Base-by-base conservation (phyloP, 108 stramenopile species). In the Skeletonema menzelii region DNA sequence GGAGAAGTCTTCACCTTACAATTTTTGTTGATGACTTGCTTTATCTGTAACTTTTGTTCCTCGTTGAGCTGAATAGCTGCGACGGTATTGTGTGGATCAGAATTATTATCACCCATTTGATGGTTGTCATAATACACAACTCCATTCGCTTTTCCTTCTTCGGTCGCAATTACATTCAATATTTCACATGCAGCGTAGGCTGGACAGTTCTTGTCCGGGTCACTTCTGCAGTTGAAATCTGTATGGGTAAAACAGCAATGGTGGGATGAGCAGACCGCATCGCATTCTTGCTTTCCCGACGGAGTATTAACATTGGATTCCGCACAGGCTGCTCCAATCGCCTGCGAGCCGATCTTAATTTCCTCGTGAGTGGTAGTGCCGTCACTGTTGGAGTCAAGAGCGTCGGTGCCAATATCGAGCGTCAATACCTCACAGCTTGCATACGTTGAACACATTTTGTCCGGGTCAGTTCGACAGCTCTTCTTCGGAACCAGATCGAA, bases 391-490 rank as follows among this genome's bases (percentile, higher is more conserved):
- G 19, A 8, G 22, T 53, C 49, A 2, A 53, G 4, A 22, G 8
- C 1, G n/a, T 22, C 22, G 22, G 19, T n/a, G 49, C 2, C 49
- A 7, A 53, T 22, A 53, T 53, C 49, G 8, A 53, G 49, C 11
- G 22, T 53, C 22, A 53, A 22, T 53, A 53, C 49, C 49, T 53
- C 49, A 53, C 49, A 53, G 22, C 22, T 53, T 53, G 49, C 49
- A 22, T 8, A 53, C 1, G 22, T 2, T 5, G 49, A 7, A n/a
- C 49, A 53, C 49, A 53, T 53, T 53, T 53, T 53, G 11, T 53
- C 49, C 20, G 49, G 49, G 22, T 53, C 49, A 20, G 22, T 53
- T 24, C 49, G 49, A 53, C 49, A 53, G n/a, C 22, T 53, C 22
- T 53, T 53, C 5, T 8, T 22, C 22, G 22, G 22, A 4, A 22